Evolutionary conservation across 1,284 basidiomycete species (phyloP).

Genomic region (Trichosporon coremiiforme): DNA sequence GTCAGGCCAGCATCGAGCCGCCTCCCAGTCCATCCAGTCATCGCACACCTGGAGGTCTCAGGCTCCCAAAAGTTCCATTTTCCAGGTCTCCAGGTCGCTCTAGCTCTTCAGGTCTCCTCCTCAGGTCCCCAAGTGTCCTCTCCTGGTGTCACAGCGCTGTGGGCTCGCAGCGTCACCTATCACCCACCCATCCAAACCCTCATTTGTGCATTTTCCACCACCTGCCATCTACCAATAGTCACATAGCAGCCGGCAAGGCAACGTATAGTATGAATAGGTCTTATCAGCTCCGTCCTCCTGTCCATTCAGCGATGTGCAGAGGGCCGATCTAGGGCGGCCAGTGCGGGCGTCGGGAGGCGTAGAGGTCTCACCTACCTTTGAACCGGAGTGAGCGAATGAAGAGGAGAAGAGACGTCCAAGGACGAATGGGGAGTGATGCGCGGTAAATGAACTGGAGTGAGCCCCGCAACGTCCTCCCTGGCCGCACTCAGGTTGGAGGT

Average conservation of each 20-base stretch:
- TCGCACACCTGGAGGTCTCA: neutral
- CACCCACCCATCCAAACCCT: neutral
- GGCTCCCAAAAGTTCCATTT: neutral
- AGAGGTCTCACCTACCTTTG: neutral
- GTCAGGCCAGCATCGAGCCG: neutral
- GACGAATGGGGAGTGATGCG: neutral
- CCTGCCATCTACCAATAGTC: no score
- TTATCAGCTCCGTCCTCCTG: neutral
- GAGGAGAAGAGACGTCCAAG: no score
- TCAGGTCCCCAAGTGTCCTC: neutral
- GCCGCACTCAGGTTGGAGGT: no score
- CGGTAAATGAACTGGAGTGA: neutral
- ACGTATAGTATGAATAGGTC: constrained; percentile 12
- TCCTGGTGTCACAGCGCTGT: neutral
- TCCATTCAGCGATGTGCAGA: neutral
- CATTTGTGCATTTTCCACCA: constrained; percentile 2
- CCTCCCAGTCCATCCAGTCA: neutral
- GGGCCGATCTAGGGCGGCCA: neutral
- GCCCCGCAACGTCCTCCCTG: neutral
- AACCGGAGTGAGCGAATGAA: neutral
- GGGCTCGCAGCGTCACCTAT: neutral
- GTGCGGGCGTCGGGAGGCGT: neutral
- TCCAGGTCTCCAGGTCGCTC: neutral
- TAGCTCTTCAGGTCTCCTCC: neutral
- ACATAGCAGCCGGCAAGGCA: neutral